Conservation (phyloP, 129 eudicot genomes). For the Silybum marianum region DNA sequence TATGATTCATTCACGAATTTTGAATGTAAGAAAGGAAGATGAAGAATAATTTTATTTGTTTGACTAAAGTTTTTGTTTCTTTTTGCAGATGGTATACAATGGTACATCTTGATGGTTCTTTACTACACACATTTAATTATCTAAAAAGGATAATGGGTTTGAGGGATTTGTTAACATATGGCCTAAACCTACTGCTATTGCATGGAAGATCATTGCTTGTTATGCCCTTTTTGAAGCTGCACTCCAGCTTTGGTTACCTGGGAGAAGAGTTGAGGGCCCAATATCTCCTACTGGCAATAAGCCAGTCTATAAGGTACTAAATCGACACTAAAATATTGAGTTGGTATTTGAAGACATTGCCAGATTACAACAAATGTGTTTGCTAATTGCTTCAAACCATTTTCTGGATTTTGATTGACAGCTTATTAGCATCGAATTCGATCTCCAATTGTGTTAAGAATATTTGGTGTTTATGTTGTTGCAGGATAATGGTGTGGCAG, state of each 20-base stretch:
- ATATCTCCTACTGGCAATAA: conserved; percentile 85
- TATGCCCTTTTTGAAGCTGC: conserved; percentile 91
- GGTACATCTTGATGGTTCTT: conserved; percentile 96
- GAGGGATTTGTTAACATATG: conserved; percentile 73
- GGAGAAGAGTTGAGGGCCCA: conserved; percentile 88
- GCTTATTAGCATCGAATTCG: background rate
- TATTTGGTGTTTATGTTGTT: conserved; percentile 24
- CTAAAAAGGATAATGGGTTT: conserved; percentile 58
- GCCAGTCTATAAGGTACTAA: conserved; percentile 86
- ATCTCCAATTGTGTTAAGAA: background rate
- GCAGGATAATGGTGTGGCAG: conserved; percentile 93
- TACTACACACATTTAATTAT: conserved; percentile 57
- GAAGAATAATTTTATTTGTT: too few species aligned
- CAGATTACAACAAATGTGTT: background rate
- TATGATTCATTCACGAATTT: too few species aligned
- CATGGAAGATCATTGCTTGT: conserved; percentile 81
- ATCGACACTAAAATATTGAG: background rate
- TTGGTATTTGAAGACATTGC: background rate
- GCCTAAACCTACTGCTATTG: conserved; percentile 86
- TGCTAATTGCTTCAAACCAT: background rate
- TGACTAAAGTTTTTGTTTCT: conserved; percentile 1
- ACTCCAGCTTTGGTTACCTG: conserved; percentile 86
- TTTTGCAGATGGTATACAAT: conserved; percentile 96
- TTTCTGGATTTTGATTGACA: background rate
- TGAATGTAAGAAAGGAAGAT: too few species aligned